Evolutionary conservation across 2,329 filamentous ascomycete species (phyloP), one percentile per base, ranked within the genome.

Genomic region (Colletotrichum sidae): DNA sequence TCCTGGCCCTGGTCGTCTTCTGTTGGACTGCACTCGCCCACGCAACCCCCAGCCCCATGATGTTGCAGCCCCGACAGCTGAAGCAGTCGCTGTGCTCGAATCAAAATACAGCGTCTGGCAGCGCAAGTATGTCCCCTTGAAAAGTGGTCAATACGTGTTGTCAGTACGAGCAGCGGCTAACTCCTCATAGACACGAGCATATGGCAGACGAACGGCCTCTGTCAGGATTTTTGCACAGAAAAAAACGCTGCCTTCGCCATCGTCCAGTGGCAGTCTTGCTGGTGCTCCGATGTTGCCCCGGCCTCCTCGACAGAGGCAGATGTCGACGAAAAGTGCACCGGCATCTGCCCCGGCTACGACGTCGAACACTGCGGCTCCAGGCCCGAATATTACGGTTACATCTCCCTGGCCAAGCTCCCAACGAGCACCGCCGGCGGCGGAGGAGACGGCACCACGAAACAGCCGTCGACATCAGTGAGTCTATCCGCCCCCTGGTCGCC

Each of bases 261-360:
- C 52, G 80, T 94, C 1, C 85, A 92, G 70, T 83, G 78, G 13
- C 80, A 86, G 38, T 76, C 83, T 55, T 95, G 92, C 74, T 95
- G 91, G 91, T 95, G 92, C 75, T 90, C 90, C 42, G 85, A 93
- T 74, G 89, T 89, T 71, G 82, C 83, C 2, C 92, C 92, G 8
- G 80, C 80, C 54, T 68, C 78, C 38, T 73, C 72, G 17, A 75
- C 73, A 38, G 74, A 81, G 59, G 56, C 61, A 34, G 41, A 52
- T 15, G 25, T 69, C 41, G 78, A 82, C 55, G 72, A 78, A 25
- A 75, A 77, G 2, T 95, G 92, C 77, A 77, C 83, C 69, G 75
- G 75, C 0, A 55, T 77, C 13, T 95, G 92, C 70, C 90, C 91
- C 8, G 92, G 91, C n/a, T 95, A 85, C 72, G 39, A 56, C 1